Evolutionary conservation across 2,329 filamentous ascomycete genomes (phyloP), one percentile per base, ranked within the genome.

Genomic region (Fusarium nanum): DNA sequence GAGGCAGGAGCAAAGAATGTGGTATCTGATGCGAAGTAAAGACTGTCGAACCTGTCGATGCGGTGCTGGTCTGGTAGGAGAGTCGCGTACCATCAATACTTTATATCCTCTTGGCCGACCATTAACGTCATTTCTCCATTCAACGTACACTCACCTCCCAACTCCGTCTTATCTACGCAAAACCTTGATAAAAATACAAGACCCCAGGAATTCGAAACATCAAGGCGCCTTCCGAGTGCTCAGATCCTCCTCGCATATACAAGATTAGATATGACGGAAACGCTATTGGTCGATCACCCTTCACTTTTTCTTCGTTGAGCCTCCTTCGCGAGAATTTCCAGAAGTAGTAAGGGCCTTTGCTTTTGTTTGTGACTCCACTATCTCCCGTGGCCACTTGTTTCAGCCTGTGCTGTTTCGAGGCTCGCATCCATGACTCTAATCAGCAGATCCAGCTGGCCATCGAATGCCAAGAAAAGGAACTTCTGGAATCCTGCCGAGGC

Each of bases 11-110:
- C 23, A 20, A 32, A 10, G 12, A 44, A 16, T 41, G 4, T 9
- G 8, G 6, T 37, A 2, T 9, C 6, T 13, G 13, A 3, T 5
- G 18, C 5, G 7, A 23, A 25, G n/a, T 23, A 42, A 53, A 4
- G 27, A 34, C 13, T 40, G 27, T n/a, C 4, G 13, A 20, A 11
- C 18, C 11, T 42, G 22, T 42, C 20, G 14, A 41, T 50, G 6
- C 11, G 3, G 9, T 5, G 18, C 8, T n/a, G 2, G 11, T 42
- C 2, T 4, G 1, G 9, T 4, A 12, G 4, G 0, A 5, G 16
- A 12, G 4, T 5, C 14, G 28, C 5, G 7, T 1, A 11, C 23
- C 2, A 25, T 1, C 18, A 3, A 22, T 7, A 3, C 14, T 18
- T 61, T 61, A 61, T 61, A 61, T n/a, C 1, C 30, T 20, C 11